Conservation (phyloP, 2,329 filamentous ascomycete species). For the Microdochium bolleyi region DNA sequence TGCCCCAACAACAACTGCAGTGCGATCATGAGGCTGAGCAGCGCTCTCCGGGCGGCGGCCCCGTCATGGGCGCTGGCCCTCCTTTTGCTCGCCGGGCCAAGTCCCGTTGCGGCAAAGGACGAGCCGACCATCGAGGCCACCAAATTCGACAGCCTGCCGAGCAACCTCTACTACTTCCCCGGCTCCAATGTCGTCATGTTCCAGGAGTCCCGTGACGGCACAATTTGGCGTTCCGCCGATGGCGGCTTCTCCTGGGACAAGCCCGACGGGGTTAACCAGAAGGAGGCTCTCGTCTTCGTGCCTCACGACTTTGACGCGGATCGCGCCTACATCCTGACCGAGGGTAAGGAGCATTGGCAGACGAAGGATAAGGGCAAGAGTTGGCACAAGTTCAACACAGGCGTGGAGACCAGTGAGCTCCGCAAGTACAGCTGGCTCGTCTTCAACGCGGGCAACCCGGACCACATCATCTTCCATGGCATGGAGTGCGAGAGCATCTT, state of each 20-base stretch:
- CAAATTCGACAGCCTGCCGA: constrained; percentile 58
- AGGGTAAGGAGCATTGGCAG: constrained; percentile 65
- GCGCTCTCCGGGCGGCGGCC: constrained; percentile 35
- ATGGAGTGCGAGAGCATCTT: constrained; percentile 58
- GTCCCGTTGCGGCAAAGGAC: constrained; percentile 44
- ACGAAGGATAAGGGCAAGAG: constrained; percentile 76
- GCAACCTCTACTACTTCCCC: constrained; percentile 80
- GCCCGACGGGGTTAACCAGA: constrained; percentile 56
- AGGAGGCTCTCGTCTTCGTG: constrained; percentile 53
- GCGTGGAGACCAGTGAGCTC: constrained; percentile 46
- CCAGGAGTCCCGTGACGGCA: constrained; percentile 55
- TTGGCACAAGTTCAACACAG: constrained; percentile 68
- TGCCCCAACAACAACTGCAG: constrained; percentile 17
- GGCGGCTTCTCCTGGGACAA: constrained; percentile 71
- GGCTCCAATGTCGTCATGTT: constrained; percentile 77
- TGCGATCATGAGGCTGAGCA: constrained; percentile 47
- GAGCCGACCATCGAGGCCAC: constrained; percentile 58
- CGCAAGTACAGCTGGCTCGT: constrained; percentile 43
- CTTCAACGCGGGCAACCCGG: constrained; percentile 78
- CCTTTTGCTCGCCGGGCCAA: constrained; percentile 31
- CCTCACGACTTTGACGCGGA: constrained; percentile 74
- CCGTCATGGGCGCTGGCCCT: constrained; percentile 26
- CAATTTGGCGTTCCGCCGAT: constrained; percentile 71
- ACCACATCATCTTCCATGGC: constrained; percentile 80
- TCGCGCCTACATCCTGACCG: constrained; percentile 73